These are phyloP conservation scores for Eutypa lata DNA, from an alignment of 2,329 filamentous ascomycete genomes.

Conservation along the genomic window DNA sequence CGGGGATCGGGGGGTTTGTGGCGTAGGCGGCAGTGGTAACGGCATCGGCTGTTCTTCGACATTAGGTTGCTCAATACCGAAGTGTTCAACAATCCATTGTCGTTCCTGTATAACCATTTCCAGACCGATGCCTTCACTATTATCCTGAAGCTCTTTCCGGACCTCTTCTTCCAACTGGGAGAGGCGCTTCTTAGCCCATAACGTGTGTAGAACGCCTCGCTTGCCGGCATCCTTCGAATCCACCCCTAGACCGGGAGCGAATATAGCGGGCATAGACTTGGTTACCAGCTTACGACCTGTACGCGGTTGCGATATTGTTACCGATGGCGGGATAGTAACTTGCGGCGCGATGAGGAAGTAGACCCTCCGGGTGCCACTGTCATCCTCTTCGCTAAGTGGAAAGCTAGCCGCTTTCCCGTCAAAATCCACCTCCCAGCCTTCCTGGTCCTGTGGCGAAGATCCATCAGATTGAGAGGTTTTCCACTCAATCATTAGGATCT, in stretches of 20 bases:
- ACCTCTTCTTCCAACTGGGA: conserved; percentile 76
- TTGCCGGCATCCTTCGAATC: conserved; percentile 65
- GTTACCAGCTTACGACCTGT: conserved; percentile 48
- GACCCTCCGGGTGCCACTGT: conserved; percentile 54
- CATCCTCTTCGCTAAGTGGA: conserved; percentile 56
- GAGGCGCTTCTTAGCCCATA: conserved; percentile 84
- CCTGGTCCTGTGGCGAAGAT: conserved; percentile 25
- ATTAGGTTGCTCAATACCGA: conserved; percentile 55
- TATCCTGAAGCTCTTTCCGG: conserved; percentile 65
- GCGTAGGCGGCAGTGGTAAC: conserved; percentile 27
- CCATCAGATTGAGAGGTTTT: conserved; percentile 42
- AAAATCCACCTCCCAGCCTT: conserved; percentile 76
- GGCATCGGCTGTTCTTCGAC: conserved; percentile 14
- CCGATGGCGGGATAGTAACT: conserved; percentile 65
- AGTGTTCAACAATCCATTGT: conserved; percentile 81
- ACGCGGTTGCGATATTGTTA: conserved; percentile 57
- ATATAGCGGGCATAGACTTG: conserved; percentile 84
- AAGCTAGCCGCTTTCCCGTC: conserved; percentile 73
- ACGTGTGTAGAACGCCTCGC: conserved; percentile 81
- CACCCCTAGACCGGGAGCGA: conserved; percentile 69
- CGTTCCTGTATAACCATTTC: conserved; percentile 82
- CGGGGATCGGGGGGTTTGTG: conserved; percentile 61
- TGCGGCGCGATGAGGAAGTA: conserved; percentile 80
- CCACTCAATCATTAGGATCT: conserved; percentile 94
- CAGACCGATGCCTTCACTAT: conserved; percentile 77